A percentile compares a stretch with the other conserved stretches of the same genome.
These are phyloP conservation scores for Chalciporus piperatus DNA, from an alignment of 768 basidiomycete genomes.

Conservation along the genomic window DNA sequence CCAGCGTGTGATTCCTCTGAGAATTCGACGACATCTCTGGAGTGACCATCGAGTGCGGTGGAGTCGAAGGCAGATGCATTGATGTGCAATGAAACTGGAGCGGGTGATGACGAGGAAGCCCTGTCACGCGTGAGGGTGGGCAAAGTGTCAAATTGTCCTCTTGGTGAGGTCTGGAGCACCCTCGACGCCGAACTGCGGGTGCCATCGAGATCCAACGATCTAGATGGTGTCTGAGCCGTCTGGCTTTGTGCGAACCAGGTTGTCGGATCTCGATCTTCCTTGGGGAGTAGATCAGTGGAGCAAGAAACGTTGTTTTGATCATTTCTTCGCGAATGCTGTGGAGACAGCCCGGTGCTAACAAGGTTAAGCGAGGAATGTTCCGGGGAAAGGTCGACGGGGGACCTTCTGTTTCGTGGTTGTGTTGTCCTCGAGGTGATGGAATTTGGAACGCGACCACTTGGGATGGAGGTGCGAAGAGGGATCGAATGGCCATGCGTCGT, in stretches of 20 bases:
- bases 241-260: neutral
- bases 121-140: neutral
- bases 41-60: slow-evolving; percentile 10
- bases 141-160: neutral
- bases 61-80: slow-evolving; percentile 3
- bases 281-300: slow-evolving; percentile 11
- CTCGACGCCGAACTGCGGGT: neutral
- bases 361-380: neutral
- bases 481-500: neutral
- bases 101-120: neutral
- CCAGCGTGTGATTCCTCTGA: neutral
- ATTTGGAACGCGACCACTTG: neutral
- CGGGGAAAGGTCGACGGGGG: neutral
- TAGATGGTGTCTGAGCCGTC: neutral
- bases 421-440: neutral
- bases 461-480: neutral
- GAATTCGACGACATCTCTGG: neutral
- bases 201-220: neutral
- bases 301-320: slow-evolving; percentile 2
- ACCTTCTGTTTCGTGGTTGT: slow-evolving; percentile 1
- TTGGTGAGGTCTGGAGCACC: neutral
- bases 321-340: neutral
- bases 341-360: neutral
- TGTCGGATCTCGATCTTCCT: neutral
- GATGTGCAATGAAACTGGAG: neutral